phyloP scores from a whole-genome alignment of 2,329 filamentous ascomycete species.

The Paraconiothyrium brasiliense region DNA sequence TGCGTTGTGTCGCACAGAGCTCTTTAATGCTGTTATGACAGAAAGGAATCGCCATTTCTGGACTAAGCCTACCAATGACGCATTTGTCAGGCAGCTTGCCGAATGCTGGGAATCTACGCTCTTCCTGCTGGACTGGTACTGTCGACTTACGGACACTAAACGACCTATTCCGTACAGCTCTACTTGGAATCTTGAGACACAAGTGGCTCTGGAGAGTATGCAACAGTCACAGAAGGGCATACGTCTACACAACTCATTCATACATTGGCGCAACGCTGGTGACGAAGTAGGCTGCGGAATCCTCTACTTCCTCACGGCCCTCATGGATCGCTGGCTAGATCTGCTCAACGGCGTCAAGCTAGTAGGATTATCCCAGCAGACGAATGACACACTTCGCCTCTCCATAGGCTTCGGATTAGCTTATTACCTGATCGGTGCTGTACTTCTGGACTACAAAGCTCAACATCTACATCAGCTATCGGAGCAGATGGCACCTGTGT shows the following conservation, averaged over 20 bases:
- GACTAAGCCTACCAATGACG: constrained; percentile 54
- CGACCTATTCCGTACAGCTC: constrained; percentile 64
- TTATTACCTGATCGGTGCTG: constrained; percentile 66
- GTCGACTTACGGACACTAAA: constrained; percentile 57
- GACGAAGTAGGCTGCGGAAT: constrained; percentile 64
- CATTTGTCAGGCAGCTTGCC: constrained; percentile 60
- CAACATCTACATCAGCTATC: constrained; percentile 60
- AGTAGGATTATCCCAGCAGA: constrained; percentile 48
- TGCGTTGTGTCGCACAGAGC: constrained; percentile 57
- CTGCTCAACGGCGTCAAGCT: constrained; percentile 57
- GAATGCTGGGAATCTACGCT: constrained; percentile 62
- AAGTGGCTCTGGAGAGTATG: constrained; percentile 63
- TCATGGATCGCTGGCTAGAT: constrained; percentile 65
- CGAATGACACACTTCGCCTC: constrained; percentile 53
- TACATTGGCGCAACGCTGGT: constrained; percentile 66
- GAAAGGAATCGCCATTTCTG: constrained; percentile 57
- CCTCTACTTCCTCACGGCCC: constrained; percentile 63
- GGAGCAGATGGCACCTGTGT: constrained; percentile 53
- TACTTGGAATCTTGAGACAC: constrained; percentile 66
- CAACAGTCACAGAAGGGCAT: constrained; percentile 64
- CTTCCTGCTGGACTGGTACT: constrained; percentile 65
- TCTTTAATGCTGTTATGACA: constrained; percentile 57
- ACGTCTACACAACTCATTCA: constrained; percentile 64
- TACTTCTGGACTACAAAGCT: constrained; percentile 65
- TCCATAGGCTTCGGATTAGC: constrained; percentile 65